Conservation (phyloP, 495 filamentous ascomycete species). For the Penicillium robsamsonii region DNA sequence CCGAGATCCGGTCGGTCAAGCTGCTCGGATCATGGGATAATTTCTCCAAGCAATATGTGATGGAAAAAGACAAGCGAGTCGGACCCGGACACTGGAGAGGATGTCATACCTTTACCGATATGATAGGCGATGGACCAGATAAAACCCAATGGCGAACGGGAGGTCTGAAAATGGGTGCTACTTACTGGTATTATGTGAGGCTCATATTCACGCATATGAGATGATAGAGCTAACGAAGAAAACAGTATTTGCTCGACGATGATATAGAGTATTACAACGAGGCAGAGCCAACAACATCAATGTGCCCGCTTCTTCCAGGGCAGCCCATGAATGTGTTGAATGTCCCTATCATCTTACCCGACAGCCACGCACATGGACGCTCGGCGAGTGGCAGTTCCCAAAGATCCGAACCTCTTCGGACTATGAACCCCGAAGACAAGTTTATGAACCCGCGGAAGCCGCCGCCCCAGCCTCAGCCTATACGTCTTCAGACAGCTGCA, state of each 20-base stretch:
- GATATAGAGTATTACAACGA: constrained; percentile 71
- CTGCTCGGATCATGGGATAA: constrained; percentile 94
- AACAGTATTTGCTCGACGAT: constrained; percentile 75
- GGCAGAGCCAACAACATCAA: constrained; percentile 64
- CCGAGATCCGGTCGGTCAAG: constrained; percentile 68
- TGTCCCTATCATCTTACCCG: constrained; percentile 66
- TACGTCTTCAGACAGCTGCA: constrained; percentile 57
- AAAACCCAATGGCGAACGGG: constrained; percentile 61
- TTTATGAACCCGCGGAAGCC: constrained; percentile 67
- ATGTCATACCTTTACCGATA: constrained; percentile 79
- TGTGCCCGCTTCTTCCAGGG: constrained; percentile 84
- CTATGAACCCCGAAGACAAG: constrained; percentile 75
- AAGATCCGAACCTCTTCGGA: constrained; percentile 53
- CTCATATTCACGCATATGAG: not conserved
- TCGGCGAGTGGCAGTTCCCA: constrained; percentile 38
- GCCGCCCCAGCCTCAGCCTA: constrained; percentile 50
- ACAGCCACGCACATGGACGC: constrained; percentile 40
- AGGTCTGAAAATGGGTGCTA: constrained; percentile 86
- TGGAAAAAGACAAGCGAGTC: constrained; percentile 71
- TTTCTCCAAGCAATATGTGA: constrained; percentile 70
- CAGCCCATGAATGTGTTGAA: constrained; percentile 80
- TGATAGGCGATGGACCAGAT: constrained; percentile 75
- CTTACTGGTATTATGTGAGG: constrained; percentile 91
- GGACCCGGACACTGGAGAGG: constrained; percentile 77
- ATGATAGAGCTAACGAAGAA: constrained; percentile 12